A percentile compares a stretch with the other conserved stretches of the same genome.
These are phyloP conservation scores for Glycine soja DNA, from an alignment of 306 rosid species.

Conservation along the genomic window DNA sequence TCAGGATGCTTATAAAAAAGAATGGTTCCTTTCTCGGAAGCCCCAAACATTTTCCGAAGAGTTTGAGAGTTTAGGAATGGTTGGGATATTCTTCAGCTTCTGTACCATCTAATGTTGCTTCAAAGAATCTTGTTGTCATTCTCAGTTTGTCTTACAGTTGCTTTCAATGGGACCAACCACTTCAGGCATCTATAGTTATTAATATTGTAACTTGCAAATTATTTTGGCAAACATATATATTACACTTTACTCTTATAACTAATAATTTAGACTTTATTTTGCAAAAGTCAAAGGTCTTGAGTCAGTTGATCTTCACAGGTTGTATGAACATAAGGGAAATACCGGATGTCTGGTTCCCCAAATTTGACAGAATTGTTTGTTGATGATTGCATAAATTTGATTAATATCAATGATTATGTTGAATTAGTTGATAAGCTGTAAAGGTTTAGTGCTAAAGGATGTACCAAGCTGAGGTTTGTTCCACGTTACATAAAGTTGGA, in stretches of 20 bases:
- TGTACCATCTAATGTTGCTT: constrained; percentile 10
- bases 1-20: constrained; percentile 13
- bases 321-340: background rate
- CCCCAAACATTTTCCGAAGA: constrained; percentile 27
- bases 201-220: background rate
- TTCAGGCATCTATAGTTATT: background rate
- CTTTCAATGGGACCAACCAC: background rate
- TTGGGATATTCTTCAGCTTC: constrained; percentile 14
- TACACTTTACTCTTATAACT: background rate
- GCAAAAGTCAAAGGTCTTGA: background rate
- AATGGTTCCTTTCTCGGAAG: background rate
- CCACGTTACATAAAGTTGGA: background rate
- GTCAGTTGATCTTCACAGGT: background rate
- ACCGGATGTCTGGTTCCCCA: constrained; percentile 30
- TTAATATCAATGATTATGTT: background rate
- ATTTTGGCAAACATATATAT: background rate
- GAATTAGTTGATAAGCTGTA: background rate
- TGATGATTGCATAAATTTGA: background rate
- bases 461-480: constrained; percentile 1
- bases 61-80: constrained; percentile 21
- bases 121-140: constrained; percentile 1
- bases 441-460: constrained; percentile 23
- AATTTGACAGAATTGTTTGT: background rate
- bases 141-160: background rate
- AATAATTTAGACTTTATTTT: background rate